Conservation (phyloP, 768 basidiomycete species). For the Boletus eberwhitei region DNA sequence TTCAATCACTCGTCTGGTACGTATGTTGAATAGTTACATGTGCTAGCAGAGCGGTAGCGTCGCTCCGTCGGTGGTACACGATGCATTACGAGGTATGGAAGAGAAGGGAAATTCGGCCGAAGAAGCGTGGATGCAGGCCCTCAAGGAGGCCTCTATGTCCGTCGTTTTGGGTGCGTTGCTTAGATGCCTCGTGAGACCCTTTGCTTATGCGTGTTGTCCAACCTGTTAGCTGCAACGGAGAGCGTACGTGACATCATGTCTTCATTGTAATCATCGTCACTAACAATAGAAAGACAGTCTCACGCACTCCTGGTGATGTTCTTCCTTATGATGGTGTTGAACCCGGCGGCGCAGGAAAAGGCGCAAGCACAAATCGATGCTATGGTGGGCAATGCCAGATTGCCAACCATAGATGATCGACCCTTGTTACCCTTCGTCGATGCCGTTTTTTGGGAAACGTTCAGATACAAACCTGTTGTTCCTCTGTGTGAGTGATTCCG, state of each 20-base stretch:
- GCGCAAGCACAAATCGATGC: constrained; percentile 10
- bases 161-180: constrained; percentile 9
- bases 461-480: not conserved
- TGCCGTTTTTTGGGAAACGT: constrained; percentile 3
- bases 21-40: not conserved
- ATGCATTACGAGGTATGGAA: constrained; percentile 2
- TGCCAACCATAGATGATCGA: constrained; percentile 10
- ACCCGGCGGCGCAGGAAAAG: constrained; percentile 2
- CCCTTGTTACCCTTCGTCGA: constrained; percentile 6
- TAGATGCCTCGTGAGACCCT: not conserved
- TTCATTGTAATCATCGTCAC: not conserved
- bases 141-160: constrained; percentile 5
- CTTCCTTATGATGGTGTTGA: constrained; percentile 6
- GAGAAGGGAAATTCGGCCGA: not conserved
- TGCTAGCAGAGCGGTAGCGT: not conserved
- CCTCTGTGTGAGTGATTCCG: constrained; percentile 1
- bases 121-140: constrained; percentile 1
- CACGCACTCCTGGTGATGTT: constrained; percentile 1
- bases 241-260: not conserved
- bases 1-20: too few species aligned
- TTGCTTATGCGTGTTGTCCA: not conserved
- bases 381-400: constrained; percentile 1
- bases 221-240: not conserved
- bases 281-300: not conserved
- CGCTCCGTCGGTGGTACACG: constrained; percentile 3